Evolutionary conservation across 345 rosid genomes (phyloP), one percentile per base, ranked within the genome.

Genomic region (Toxicodendron radicans): DNA sequence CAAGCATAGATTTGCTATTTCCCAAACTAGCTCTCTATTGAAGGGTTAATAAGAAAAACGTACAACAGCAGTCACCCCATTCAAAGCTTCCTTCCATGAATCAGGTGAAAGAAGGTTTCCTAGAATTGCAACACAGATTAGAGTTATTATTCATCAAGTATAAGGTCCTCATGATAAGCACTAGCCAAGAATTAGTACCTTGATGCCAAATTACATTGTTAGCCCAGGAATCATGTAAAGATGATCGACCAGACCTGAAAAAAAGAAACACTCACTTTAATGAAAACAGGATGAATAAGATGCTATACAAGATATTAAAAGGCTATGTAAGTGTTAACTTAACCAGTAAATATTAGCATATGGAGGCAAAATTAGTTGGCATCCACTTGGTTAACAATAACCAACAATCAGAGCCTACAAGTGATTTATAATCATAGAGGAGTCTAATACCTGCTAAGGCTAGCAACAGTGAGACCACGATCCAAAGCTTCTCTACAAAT

Each of bases 31-130:
- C 8, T 23, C 73, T 7, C 13, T 58, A 46, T n/a, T 71, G 17
- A 43, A 43, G 27, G 9, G 3, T 48, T 48, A 6, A 58, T 43
- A 30, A 18, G 70, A 74, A 51, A 2, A 30, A 85, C 92, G 52
- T 93, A 95, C 99, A 83, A 93, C 89, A 73, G 92, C 78, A 64
- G 99, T 86, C 68, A 92, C 97, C 27, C 92, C 98, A 71, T 87
- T 79, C 62, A 95, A 78, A 79, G 97, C 91, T 67, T 93, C 97
- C 84, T 84, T 89, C 91, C 88, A 86, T 49, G 92, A 86, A 77
- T 95, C 92, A 66, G 97, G 87, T 67, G 92, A 83, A 59, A 95
- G 87, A 80, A 95, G 93, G 70, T 89, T 86, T 81, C 98, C 98
- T 90, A 75, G 60, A 63, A 76, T 43, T 51, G 64, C 49, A 75